These are phyloP conservation scores for Aspergillus campestris DNA, from an alignment of 495 filamentous ascomycete species.

Conservation along the genomic window DNA sequence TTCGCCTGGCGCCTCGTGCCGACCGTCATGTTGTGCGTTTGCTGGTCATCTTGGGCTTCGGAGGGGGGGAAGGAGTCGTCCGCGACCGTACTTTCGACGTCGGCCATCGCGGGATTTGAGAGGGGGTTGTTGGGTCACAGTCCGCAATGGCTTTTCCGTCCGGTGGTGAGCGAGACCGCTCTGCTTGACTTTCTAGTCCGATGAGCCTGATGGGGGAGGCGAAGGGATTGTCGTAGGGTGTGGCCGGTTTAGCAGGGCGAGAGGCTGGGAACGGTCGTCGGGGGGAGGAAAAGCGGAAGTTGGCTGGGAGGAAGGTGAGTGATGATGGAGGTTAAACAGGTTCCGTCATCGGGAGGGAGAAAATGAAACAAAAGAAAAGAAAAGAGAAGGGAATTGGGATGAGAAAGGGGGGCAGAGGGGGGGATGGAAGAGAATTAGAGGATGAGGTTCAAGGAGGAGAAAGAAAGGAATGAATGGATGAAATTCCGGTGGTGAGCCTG, in stretches of 20 bases:
- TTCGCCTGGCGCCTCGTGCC: constrained; percentile 59
- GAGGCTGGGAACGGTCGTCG: not conserved
- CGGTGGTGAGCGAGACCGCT: too few species aligned
- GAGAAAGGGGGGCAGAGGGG: constrained; percentile 6
- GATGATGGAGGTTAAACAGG: not conserved
- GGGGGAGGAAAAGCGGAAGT: not conserved
- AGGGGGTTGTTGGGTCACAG: not conserved
- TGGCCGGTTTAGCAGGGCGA: not conserved
- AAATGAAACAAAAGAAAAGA: constrained; percentile 9
- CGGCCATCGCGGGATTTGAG: constrained; percentile 24
- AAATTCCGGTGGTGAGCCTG: constrained; percentile 14
- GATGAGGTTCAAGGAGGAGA: constrained; percentile 1
- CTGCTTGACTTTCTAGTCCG: too few species aligned
- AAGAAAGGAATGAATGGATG: constrained; percentile 10
- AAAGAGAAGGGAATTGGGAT: constrained; percentile 2
- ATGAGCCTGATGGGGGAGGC: not conserved
- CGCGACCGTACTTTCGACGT: constrained; percentile 31
- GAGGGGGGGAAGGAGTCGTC: constrained; percentile 41
- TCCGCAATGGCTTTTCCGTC: too few species aligned
- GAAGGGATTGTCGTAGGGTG: not conserved
- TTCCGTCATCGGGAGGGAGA: not conserved
- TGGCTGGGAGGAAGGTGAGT: constrained; percentile 1
- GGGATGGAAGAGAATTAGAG: constrained; percentile 4
- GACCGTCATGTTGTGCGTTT: constrained; percentile 43
- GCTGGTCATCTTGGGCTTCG: constrained; percentile 34